phyloP scores from a whole-genome alignment of 192 early-diverging fungal species.

The Backusella liffmaniae region DNA sequence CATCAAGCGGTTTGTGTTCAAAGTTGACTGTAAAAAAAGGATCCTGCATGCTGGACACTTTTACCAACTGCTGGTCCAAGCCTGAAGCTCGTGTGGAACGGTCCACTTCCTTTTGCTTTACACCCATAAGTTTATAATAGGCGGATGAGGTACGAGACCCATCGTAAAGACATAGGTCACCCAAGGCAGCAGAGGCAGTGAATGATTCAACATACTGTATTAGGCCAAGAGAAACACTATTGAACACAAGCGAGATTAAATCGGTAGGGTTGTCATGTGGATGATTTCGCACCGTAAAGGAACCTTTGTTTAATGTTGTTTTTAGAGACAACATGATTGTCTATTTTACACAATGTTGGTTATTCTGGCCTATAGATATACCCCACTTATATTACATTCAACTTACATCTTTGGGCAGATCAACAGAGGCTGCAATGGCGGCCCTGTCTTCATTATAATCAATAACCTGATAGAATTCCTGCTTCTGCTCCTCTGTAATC shows the following conservation, averaged over 20 bases:
- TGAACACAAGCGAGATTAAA: conserved; percentile 62
- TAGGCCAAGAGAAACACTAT: conserved; percentile 57
- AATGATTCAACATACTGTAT: conserved; percentile 55
- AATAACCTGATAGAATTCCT: conserved; percentile 91
- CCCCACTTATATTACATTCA: background rate
- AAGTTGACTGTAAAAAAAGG: conserved; percentile 76
- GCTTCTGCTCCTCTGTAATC: conserved; percentile 82
- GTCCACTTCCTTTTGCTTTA: conserved; percentile 43
- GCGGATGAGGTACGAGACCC: conserved; percentile 55
- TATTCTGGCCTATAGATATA: background rate
- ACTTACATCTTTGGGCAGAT: conserved; percentile 61
- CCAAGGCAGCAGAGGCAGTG: conserved; percentile 54
- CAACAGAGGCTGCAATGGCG: conserved; percentile 49
- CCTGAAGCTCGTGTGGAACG: background rate
- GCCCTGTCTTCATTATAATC: conserved; percentile 84
- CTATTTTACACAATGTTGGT: conserved; percentile 32
- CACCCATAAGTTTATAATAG: conserved; percentile 54
- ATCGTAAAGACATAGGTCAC: conserved; percentile 63
- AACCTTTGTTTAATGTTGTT: conserved; percentile 73
- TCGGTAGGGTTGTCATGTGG: conserved; percentile 44
- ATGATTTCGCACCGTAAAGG: conserved; percentile 72
- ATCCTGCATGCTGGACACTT: conserved; percentile 18
- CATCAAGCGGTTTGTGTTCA: conserved; percentile 90
- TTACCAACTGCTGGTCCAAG: conserved; percentile 11
- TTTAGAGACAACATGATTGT: conserved; percentile 61